A percentile compares a stretch with the other conserved stretches of the same genome.
These are phyloP conservation scores for Pyrus communis DNA, from an alignment of 306 rosid genomes.

Conservation along the genomic window DNA sequence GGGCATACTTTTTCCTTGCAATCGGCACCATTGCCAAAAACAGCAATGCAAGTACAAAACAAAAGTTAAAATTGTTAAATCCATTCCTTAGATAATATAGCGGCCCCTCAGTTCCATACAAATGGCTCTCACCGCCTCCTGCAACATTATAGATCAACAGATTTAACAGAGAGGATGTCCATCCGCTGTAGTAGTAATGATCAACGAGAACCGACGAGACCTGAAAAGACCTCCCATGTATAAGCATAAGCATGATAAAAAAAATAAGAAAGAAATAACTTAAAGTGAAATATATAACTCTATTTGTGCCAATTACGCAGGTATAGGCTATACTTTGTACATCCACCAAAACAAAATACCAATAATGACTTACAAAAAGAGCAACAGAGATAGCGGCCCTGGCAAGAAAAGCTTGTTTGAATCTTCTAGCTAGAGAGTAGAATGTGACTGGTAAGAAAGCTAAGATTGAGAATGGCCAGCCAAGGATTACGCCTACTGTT, in stretches of 20 bases:
- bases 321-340: conserved; percentile 3
- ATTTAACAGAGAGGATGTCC: conserved; percentile 94
- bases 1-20: conserved; percentile 69
- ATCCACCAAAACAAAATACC: background rate
- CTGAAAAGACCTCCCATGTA: conserved; percentile 35
- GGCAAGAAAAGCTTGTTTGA: conserved; percentile 57
- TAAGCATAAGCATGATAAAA: conserved; percentile 6
- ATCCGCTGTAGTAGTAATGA: conserved; percentile 54
- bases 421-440: conserved; percentile 55
- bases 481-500: conserved; percentile 82
- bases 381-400: conserved; percentile 62
- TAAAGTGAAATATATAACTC: background rate
- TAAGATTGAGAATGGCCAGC: conserved; percentile 98
- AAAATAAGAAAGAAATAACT: background rate
- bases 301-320: background rate
- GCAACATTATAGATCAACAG: conserved; percentile 70
- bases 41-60: conserved; percentile 78
- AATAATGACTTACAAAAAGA: conserved; percentile 63
- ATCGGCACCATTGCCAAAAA: conserved; percentile 67
- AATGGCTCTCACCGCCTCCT: conserved; percentile 96
- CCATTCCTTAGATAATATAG: conserved; percentile 80
- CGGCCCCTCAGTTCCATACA: conserved; percentile 89
- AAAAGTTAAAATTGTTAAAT: conserved; percentile 85
- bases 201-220: conserved; percentile 57
- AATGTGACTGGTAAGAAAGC: conserved; percentile 81